Percentiles rank a stretch among this genome's conserved stretches.
Conservation (phyloP, 345 rosid species). For the Euphorbia peplus region DNA sequence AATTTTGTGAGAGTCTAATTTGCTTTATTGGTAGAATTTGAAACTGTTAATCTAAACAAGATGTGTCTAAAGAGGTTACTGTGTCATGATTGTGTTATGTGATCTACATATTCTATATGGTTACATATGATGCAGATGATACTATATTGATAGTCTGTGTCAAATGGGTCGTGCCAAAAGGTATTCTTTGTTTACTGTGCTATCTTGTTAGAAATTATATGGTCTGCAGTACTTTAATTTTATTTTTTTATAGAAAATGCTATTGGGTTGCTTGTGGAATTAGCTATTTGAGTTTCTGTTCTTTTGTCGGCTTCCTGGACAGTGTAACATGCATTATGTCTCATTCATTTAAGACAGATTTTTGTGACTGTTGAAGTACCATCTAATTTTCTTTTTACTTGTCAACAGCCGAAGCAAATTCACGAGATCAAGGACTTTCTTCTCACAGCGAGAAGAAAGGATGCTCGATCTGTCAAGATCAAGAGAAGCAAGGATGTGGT, state of each 20-base stretch:
- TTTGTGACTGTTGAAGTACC: not conserved
- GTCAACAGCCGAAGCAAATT: conserved; percentile 77
- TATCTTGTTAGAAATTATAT: too few species aligned
- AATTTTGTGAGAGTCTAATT: not conserved
- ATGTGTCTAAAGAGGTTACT: too few species aligned
- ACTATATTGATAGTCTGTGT: too few species aligned
- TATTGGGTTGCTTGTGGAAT: not conserved
- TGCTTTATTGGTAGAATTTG: not conserved
- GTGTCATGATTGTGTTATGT: too few species aligned
- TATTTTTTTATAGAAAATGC: not conserved
- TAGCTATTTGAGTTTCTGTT: not conserved
- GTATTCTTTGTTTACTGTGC: too few species aligned
- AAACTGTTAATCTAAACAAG: not conserved
- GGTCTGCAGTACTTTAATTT: too few species aligned
- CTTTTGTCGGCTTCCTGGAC: not conserved
- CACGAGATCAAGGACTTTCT: conserved; percentile 97
- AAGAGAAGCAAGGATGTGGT: conserved; percentile 75
- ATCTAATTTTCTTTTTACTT: not conserved
- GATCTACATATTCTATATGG: too few species aligned
- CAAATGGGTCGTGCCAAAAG: too few species aligned
- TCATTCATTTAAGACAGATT: not conserved
- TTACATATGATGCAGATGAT: too few species aligned
- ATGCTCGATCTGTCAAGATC: conserved; percentile 84
- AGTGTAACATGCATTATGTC: not conserved
- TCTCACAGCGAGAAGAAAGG: conserved; percentile 92